Percentiles rank a stretch among this genome's conserved stretches.
Evolutionary conservation across 331 rosid species (phyloP).

Genomic region (Acacia pycnantha): DNA sequence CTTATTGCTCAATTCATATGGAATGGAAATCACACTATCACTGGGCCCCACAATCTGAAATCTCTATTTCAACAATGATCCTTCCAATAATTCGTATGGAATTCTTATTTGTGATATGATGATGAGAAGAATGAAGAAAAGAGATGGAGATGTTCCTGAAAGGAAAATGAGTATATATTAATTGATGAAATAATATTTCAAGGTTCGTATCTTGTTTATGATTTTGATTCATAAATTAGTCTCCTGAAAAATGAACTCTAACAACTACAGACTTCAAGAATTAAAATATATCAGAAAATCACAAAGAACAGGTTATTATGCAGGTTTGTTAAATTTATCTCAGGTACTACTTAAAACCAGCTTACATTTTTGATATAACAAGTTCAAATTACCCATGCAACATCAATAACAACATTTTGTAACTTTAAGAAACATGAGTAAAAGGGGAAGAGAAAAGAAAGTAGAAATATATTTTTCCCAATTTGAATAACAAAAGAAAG

Average conservation of each 20-base stretch:
- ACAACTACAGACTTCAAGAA: neutral
- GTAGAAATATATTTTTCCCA: neutral
- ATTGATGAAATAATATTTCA: neutral
- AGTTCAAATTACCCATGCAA: neutral
- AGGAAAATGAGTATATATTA: neutral
- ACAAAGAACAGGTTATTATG: too few species aligned
- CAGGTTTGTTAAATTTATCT: neutral
- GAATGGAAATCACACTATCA: conserved; percentile 40
- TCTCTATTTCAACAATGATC: conserved; percentile 21
- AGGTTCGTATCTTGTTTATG: neutral
- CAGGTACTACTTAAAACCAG: neutral
- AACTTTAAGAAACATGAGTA: neutral
- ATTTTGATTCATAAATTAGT: neutral
- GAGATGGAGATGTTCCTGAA: neutral
- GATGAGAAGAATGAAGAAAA: neutral
- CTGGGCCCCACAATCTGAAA: conserved; percentile 27
- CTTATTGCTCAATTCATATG: conserved; percentile 43
- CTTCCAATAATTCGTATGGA: neutral
- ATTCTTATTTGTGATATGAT: neutral
- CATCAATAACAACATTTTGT: too few species aligned
- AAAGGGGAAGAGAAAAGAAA: neutral
- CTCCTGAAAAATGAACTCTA: neutral
- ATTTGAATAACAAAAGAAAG: neutral
- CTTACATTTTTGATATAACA: neutral
- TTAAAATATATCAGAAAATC: neutral